phyloP scores from a whole-genome alignment of 345 rosid genomes.

The Salix arbutifolia region DNA sequence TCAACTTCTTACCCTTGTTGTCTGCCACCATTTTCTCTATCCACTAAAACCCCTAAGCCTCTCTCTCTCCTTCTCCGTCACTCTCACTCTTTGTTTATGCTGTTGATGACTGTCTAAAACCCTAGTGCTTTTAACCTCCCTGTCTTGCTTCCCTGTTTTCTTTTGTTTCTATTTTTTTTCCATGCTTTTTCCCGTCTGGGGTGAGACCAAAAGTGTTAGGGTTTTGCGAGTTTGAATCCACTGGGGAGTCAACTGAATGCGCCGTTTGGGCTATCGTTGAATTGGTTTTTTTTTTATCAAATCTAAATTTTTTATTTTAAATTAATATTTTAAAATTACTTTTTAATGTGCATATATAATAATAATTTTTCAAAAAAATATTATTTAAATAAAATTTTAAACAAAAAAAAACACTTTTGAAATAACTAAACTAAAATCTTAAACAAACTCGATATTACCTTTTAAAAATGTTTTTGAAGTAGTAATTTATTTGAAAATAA shows the following conservation, averaged over 20 bases:
- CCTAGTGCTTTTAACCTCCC: constrained; percentile 23
- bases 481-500: no score
- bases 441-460: no score
- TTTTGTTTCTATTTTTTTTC: not conserved
- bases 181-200: not conserved
- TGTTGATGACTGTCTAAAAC: constrained; percentile 38
- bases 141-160: not conserved
- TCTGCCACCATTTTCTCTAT: constrained; percentile 59
- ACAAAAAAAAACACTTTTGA: no score
- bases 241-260: not conserved
- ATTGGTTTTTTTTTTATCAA: no score
- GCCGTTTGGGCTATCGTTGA: no score
- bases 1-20: constrained; percentile 82
- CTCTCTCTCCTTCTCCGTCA: not conserved
- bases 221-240: constrained; percentile 55
- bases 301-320: no score
- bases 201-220: constrained; percentile 40
- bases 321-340: no score
- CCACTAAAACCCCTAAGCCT: not conserved
- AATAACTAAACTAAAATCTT: no score
- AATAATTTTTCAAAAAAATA: no score
- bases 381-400: no score
- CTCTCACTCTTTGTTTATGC: not conserved
- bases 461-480: no score
- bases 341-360: no score